phyloP scores from a whole-genome alignment of 2,329 filamentous ascomycete genomes.

The Fusarium verticillioides region DNA sequence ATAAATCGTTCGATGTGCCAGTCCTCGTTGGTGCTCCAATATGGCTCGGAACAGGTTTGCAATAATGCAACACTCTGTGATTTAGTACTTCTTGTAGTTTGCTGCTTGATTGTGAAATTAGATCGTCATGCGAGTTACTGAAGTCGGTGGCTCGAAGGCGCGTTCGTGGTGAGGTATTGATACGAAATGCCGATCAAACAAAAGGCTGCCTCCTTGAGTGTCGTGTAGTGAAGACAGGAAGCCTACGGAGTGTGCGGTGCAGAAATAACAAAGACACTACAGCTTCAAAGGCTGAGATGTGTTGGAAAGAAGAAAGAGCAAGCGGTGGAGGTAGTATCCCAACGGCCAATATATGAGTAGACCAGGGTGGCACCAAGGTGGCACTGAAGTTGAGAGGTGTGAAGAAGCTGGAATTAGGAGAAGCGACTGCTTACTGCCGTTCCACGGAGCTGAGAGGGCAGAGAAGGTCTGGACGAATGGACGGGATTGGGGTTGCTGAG shows the following conservation, averaged over 20 bases:
- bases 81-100: neutral
- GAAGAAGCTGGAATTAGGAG: conserved; percentile 14
- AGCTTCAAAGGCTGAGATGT: neutral
- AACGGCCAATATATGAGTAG: conserved; percentile 32
- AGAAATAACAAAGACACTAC: neutral
- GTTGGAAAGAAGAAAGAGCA: conserved; percentile 18
- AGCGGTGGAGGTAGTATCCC: conserved; percentile 24
- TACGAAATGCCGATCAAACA: neutral
- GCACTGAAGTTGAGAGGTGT: conserved; percentile 24
- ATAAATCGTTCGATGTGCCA: neutral
- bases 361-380: conserved; percentile 32
- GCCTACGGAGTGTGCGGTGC: neutral
- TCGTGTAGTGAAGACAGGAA: neutral
- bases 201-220: neutral
- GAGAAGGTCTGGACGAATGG: neutral
- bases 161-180: neutral
- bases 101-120: neutral
- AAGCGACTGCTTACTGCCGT: conserved; percentile 4
- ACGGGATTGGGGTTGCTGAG: neutral
- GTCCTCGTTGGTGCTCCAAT: neutral
- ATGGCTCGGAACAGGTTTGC: neutral
- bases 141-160: neutral
- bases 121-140: neutral
- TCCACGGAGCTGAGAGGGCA: neutral
- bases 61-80: neutral